Evolutionary conservation across 1,284 basidiomycete species (phyloP).

Genomic region (Trichosporon coremiiforme): DNA sequence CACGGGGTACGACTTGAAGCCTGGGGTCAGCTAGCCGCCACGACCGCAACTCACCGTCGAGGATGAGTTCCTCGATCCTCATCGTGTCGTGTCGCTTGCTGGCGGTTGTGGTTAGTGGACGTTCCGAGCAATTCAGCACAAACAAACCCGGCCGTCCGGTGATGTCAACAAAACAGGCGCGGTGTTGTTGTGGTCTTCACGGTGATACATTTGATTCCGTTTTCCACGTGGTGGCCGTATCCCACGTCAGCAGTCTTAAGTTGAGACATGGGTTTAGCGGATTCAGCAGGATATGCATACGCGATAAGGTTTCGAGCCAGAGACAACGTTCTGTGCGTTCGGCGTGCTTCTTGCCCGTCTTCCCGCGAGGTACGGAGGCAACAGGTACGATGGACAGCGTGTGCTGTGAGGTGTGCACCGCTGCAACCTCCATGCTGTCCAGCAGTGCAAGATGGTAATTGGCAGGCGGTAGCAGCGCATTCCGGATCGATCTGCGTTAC

Average conservation of each 20-base stretch:
- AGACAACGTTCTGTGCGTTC: background rate
- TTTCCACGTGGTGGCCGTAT: background rate
- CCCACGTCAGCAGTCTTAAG: background rate
- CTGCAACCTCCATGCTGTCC: too few species aligned
- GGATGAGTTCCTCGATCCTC: conserved; percentile 78
- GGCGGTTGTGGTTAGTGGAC: background rate
- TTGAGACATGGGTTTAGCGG: background rate
- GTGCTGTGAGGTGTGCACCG: too few species aligned
- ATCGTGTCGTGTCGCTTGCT: conserved; percentile 55
- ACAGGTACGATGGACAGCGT: background rate
- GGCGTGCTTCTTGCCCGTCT: background rate
- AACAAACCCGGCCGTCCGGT: conserved; percentile 11
- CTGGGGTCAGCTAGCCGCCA: conserved; percentile 55
- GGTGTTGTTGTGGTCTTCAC: background rate
- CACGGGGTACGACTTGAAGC: conserved; percentile 96
- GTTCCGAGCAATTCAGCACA: background rate
- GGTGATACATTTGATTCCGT: conserved; percentile 8
- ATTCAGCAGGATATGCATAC: background rate
- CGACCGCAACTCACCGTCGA: conserved; percentile 63
- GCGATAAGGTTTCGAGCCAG: conserved; percentile 4
- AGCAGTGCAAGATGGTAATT: too few species aligned
- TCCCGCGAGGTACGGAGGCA: background rate
- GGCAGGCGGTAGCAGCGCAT: too few species aligned
- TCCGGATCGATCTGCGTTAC: background rate
- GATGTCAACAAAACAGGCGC: conserved; percentile 19